These are phyloP conservation scores for Aschersonia sp. DNA, from an alignment of 2,329 filamentous ascomycete species.

Conservation along the genomic window DNA sequence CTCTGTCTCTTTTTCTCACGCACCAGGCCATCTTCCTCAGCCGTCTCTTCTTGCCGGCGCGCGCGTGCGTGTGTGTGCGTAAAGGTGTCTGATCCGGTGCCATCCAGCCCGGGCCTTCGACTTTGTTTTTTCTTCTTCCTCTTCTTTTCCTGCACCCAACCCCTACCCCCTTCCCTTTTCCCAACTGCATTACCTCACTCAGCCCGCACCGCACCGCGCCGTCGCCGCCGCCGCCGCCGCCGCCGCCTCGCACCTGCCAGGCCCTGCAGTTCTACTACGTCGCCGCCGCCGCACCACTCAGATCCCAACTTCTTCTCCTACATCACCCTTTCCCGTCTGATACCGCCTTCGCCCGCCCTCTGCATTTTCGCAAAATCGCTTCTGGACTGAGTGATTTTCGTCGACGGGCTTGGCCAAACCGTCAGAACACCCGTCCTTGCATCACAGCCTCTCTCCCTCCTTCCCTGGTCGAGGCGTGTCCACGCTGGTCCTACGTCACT, in stretches of 20 bases:
- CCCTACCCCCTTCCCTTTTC: slow-evolving; percentile 2
- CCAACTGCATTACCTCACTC: slow-evolving; percentile 2
- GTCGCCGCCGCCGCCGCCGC: not conserved
- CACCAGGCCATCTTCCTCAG: slow-evolving; percentile 1
- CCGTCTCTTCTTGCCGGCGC: not conserved
- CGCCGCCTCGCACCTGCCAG: slow-evolving; percentile 1
- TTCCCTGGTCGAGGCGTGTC: not conserved
- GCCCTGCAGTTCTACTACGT: slow-evolving; percentile 2
- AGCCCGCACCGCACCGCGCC: not conserved
- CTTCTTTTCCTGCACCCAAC: not conserved
- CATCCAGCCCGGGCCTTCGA: not conserved
- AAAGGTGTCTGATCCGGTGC: not conserved
- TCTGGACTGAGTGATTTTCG: not conserved
- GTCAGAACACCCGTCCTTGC: not conserved
- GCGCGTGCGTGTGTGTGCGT: not conserved
- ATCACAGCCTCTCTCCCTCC: not conserved
- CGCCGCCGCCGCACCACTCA: slow-evolving; percentile 1
- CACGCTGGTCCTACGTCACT: not conserved
- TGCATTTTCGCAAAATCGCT: not conserved
- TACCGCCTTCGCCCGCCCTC: slow-evolving; percentile 1
- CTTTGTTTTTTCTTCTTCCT: not conserved
- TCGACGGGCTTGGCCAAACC: too few species aligned
- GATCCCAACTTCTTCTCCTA: slow-evolving; percentile 6
- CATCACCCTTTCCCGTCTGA: slow-evolving; percentile 5
- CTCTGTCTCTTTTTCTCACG: not conserved